phyloP scores from a whole-genome alignment of 768 basidiomycete species.

The Russula sp. region DNA sequence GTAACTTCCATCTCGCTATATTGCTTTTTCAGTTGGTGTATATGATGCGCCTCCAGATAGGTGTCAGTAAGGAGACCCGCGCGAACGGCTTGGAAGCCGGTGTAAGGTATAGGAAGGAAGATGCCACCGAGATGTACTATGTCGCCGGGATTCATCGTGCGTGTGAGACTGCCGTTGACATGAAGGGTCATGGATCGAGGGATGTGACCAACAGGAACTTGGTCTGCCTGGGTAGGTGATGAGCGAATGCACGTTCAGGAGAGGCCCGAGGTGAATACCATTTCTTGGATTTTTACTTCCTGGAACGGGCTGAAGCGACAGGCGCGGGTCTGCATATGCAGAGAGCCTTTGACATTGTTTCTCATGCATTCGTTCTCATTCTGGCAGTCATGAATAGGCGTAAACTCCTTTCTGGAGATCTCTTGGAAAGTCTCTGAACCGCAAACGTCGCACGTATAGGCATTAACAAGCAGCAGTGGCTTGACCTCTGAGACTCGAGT shows the following conservation, averaged over 20 bases:
- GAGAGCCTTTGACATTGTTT: slow-evolving; percentile 80
- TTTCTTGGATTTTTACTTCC: slow-evolving; percentile 97
- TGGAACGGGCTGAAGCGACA: slow-evolving; percentile 98
- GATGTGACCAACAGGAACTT: slow-evolving; percentile 99
- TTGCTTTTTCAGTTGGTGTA: slow-evolving; percentile 95
- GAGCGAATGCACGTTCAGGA: slow-evolving; percentile 3
- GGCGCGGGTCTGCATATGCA: slow-evolving; percentile 98
- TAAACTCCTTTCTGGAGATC: slow-evolving; percentile 86
- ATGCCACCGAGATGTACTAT: slow-evolving; percentile 94
- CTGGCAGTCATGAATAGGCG: slow-evolving; percentile 83
- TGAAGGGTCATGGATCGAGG: slow-evolving; percentile 98
- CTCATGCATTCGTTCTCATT: slow-evolving; percentile 80
- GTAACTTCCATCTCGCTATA: slow-evolving; percentile 94
- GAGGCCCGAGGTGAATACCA: slow-evolving; percentile 47
- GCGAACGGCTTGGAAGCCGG: slow-evolving; percentile 93
- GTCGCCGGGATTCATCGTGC: slow-evolving; percentile 91
- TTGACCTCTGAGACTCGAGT: slow-evolving; percentile 99
- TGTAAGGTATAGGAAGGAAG: slow-evolving; percentile 96
- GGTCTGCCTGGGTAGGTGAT: slow-evolving; percentile 66
- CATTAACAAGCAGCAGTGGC: slow-evolving; percentile 93
- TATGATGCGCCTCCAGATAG: slow-evolving; percentile 86
- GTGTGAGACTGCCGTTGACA: slow-evolving; percentile 82
- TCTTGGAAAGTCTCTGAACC: slow-evolving; percentile 99
- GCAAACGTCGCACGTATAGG: slow-evolving; percentile 97
- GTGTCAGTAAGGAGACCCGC: slow-evolving; percentile 97